Evolutionary conservation across 1,139 yeast genomes (phyloP).

Genomic region (Lodderomyces theae): DNA sequence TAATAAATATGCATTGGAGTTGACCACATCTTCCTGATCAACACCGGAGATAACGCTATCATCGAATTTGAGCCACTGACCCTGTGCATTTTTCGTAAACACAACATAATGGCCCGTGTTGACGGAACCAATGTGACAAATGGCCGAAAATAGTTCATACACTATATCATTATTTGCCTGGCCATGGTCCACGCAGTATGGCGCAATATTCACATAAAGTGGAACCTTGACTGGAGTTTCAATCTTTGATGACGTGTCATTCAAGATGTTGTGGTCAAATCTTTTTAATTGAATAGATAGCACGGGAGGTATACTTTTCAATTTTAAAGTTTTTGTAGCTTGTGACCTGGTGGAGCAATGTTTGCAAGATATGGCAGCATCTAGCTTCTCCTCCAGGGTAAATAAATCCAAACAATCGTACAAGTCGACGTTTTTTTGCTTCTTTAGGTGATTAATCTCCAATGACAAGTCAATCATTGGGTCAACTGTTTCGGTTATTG

Average conservation of each 20-base stretch:
- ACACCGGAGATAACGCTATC: slow-evolving; percentile 80
- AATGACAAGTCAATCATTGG: slow-evolving; percentile 89
- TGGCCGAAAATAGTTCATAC: slow-evolving; percentile 81
- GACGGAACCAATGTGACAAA: slow-evolving; percentile 87
- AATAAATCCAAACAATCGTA: slow-evolving; percentile 72
- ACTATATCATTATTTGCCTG: slow-evolving; percentile 35
- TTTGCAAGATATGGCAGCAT: slow-evolving; percentile 54
- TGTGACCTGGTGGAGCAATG: slow-evolving; percentile 58
- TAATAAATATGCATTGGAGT: slow-evolving; percentile 72
- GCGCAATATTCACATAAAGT: slow-evolving; percentile 62
- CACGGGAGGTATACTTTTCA: slow-evolving; percentile 71
- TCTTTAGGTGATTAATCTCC: slow-evolving; percentile 49
- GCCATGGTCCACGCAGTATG: slow-evolving; percentile 36
- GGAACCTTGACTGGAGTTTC: slow-evolving; percentile 77
- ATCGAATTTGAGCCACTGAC: slow-evolving; percentile 87
- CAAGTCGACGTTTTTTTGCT: slow-evolving; percentile 29
- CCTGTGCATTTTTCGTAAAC: slow-evolving; percentile 65
- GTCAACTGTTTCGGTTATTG: slow-evolving; percentile 68
- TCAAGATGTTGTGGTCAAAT: slow-evolving; percentile 66
- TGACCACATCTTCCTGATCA: slow-evolving; percentile 59
- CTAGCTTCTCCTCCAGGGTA: slow-evolving; percentile 74
- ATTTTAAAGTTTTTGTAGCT: slow-evolving; percentile 67
- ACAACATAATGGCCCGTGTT: slow-evolving; percentile 94
- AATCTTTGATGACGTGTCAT: slow-evolving; percentile 64
- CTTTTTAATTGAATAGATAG: slow-evolving; percentile 82